Evolutionary conservation across 2,329 filamentous ascomycete genomes (phyloP), one percentile per base, ranked within the genome.

Genomic region (Colletotrichum eremochloae): DNA sequence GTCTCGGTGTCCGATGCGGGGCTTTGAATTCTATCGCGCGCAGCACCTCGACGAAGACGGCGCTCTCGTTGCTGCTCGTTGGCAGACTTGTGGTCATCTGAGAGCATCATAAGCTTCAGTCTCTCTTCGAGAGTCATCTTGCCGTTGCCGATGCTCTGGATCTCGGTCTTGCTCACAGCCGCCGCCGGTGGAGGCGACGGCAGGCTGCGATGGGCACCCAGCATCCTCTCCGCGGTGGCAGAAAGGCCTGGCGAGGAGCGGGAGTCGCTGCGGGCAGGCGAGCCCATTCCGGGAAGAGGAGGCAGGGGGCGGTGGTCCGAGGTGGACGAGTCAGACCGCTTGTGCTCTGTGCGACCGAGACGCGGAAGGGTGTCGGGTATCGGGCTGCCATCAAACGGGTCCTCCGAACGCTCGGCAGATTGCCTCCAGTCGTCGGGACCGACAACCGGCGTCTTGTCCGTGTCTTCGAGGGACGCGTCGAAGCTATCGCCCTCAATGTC

Each of bases 401-500:
- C 90, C 48, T 93, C 91, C 40, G 75, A 75, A 48, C 78, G 78
- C 58, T 66, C 73, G 56, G 79, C 76, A 65, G 82, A 76, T 9
- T 95, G 93, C 74, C 93, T 91, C 96, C 96, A 99, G 80, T 98
- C 95, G 78, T 98, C 96, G 0, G 96, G 96, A 31, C 97, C 90
- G n/a, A 99, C 96, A 14, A 99, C 96, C 0, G 96, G 96, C 1
- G 96, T 98, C 86, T 98, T 98, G 78, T 97, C 94, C 6, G 94
- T 96, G 79, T 98, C 96, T 82, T 98, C 96, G 1, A 98, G 88
- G 8, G 95, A 97, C 18, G 94, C 96, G 82, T 98, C 96, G 76
- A 98, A 98, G 84, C 96, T 98, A 79, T 98, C 96, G 53, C 96
- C 94, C 55, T 89, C 88, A 66, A 90, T 87, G 38, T 89, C 84